A percentile compares a stretch with the other conserved stretches of the same genome.
Conservation (phyloP, 2,329 filamentous ascomycete species). For the Colletotrichum acutatum region DNA sequence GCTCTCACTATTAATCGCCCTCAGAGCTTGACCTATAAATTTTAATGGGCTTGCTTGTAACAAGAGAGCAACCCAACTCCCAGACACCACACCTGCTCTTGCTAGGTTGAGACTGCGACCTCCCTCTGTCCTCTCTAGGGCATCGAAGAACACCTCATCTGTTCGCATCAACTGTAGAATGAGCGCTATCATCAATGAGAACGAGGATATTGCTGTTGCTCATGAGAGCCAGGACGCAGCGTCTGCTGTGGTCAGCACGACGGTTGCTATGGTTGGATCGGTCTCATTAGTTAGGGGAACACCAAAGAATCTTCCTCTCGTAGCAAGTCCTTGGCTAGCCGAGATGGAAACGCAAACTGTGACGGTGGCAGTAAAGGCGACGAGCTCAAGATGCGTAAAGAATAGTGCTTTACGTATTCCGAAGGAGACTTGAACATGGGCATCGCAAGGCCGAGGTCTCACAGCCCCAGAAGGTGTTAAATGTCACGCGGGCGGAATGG, state of each 20-base stretch:
- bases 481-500: too few species aligned
- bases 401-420: background rate
- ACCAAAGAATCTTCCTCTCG: background rate
- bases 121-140: background rate
- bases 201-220: background rate
- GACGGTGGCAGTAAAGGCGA: background rate
- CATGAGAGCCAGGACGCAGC: background rate
- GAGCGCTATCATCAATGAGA: background rate
- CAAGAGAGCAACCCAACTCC: background rate
- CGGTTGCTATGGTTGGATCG: background rate
- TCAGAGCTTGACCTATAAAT: background rate
- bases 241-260: background rate
- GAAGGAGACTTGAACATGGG: too few species aligned
- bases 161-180: background rate
- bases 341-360: background rate
- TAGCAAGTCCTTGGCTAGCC: background rate
- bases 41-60: background rate
- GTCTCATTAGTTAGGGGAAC: background rate
- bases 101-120: background rate
- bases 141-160: background rate
- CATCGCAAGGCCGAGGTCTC: too few species aligned
- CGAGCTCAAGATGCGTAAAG: background rate
- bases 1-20: constrained; percentile 37
- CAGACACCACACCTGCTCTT: background rate
- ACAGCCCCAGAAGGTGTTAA: too few species aligned